A percentile compares a stretch with the other conserved stretches of the same genome.
phyloP scores from a whole-genome alignment of 2,329 filamentous ascomycete species.

The Pochonia chlamydosporia region DNA sequence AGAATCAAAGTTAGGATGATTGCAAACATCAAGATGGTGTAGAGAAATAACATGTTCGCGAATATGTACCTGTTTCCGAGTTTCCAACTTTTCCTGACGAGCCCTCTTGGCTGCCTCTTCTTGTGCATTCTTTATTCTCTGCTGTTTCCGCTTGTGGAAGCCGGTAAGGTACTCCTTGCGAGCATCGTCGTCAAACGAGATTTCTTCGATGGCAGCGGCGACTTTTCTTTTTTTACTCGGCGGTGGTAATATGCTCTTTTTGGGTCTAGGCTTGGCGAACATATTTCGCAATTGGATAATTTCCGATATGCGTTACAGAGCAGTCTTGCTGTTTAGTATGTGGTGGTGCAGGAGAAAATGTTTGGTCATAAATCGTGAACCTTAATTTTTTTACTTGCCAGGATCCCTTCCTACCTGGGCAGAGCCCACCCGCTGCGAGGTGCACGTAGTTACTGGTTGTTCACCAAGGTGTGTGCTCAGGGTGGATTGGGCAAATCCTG shows the following conservation, averaged over 20 bases:
- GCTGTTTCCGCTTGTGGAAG: slow-evolving; percentile 92
- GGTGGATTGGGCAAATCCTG: too few species aligned
- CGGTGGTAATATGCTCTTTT: slow-evolving; percentile 51
- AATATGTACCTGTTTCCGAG: slow-evolving; percentile 65
- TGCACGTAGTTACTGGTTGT: too few species aligned
- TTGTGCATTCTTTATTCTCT: slow-evolving; percentile 78
- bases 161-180: slow-evolving; percentile 87
- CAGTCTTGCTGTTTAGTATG: slow-evolving; percentile 1
- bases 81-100: slow-evolving; percentile 67
- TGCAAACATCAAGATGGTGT: not conserved
- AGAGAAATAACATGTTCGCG: too few species aligned
- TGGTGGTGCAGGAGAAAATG: not conserved
- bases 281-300: slow-evolving; percentile 16
- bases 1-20: not conserved
- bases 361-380: too few species aligned
- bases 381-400: not conserved
- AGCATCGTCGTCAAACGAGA: slow-evolving; percentile 75
- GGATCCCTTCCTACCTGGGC: too few species aligned
- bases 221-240: slow-evolving; percentile 63
- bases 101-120: slow-evolving; percentile 73
- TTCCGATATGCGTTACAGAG: not conserved
- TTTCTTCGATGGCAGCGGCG: slow-evolving; percentile 62
- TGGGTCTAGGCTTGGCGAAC: slow-evolving; percentile 54
- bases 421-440: too few species aligned
- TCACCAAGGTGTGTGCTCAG: too few species aligned